These are phyloP conservation scores for Clonostachys rhizophaga DNA, from an alignment of 2,329 filamentous ascomycete species.

Conservation along the genomic window DNA sequence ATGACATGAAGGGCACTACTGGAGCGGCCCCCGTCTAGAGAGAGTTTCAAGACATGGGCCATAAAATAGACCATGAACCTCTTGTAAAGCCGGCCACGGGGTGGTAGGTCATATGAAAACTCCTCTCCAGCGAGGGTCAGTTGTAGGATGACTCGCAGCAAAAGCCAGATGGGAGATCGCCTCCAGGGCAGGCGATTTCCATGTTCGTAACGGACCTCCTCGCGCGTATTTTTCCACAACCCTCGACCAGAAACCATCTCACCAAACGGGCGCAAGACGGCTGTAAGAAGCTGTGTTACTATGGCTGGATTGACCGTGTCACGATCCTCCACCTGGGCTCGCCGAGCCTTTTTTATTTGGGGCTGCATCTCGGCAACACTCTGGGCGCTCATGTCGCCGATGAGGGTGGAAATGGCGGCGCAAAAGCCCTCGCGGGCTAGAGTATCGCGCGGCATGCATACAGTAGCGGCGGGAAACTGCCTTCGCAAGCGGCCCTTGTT, in stretches of 20 bases:
- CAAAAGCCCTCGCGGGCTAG: slow-evolving; percentile 4
- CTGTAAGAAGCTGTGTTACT: slow-evolving; percentile 39
- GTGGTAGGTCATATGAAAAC: too few relatives aligned
- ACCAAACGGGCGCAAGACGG: slow-evolving; percentile 26
- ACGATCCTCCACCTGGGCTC: slow-evolving; percentile 28
- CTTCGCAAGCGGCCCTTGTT: slow-evolving; percentile 20
- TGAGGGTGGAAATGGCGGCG: slow-evolving; percentile 6
- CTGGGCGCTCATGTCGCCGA: slow-evolving; percentile 20
- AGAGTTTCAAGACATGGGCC: slow-evolving; percentile 18
- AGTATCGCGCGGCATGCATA: neutral
- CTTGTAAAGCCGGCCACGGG: slow-evolving; percentile 41
- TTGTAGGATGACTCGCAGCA: slow-evolving; percentile 45
- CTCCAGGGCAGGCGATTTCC: slow-evolving; percentile 16
- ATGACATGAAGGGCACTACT: slow-evolving; percentile 20
- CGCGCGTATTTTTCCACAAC: slow-evolving; percentile 46
- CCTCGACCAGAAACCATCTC: slow-evolving; percentile 7
- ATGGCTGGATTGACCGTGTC: slow-evolving; percentile 43
- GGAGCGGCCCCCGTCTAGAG: too few relatives aligned
- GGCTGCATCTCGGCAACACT: slow-evolving; percentile 7
- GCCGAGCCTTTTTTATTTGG: slow-evolving; percentile 26
- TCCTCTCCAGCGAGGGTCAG: slow-evolving; percentile 5
- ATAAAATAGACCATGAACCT: slow-evolving; percentile 42
- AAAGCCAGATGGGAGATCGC: slow-evolving; percentile 45
- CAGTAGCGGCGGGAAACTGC: slow-evolving; percentile 14
- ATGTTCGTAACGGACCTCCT: slow-evolving; percentile 41